Conservation (phyloP, 1,284 basidiomycete species). For the Cutaneotrichosporon cutaneum region DNA sequence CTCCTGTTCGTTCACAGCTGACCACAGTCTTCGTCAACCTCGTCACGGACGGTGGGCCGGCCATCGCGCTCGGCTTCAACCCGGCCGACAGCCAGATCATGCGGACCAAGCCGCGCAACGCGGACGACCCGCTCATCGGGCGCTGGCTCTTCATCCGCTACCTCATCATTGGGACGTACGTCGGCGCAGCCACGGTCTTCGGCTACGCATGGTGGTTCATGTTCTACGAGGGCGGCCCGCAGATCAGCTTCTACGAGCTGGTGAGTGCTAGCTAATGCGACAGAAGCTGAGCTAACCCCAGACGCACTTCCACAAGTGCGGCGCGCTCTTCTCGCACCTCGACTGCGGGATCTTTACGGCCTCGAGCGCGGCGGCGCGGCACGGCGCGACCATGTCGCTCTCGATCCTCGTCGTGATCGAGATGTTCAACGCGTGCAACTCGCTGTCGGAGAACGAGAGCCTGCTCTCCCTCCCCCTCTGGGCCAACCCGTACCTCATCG, state of each 20-base stretch:
- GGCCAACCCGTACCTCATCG: constrained; percentile 90
- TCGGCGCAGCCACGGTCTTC: constrained; percentile 90
- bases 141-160: constrained; percentile 96
- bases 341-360: constrained; percentile 83
- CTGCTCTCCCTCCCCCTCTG: constrained; percentile 83
- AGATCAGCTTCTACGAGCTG: constrained; percentile 88
- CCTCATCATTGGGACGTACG: constrained; percentile 87
- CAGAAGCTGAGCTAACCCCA: constrained; percentile 43
- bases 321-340: constrained; percentile 74
- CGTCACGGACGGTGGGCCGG: constrained; percentile 85
- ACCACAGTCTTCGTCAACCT: constrained; percentile 83
- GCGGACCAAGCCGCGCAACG: constrained; percentile 83
- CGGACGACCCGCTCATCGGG: constrained; percentile 84
- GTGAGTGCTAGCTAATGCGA: constrained; percentile 57
- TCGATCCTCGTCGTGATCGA: constrained; percentile 73
- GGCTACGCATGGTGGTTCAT: constrained; percentile 99
- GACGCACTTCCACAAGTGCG: constrained; percentile 94
- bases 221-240: constrained; percentile 82
- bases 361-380: constrained; percentile 72
- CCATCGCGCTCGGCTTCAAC: constrained; percentile 98
- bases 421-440: constrained; percentile 99
- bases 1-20: not conserved
- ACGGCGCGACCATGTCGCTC: constrained; percentile 92
- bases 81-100: constrained; percentile 95
- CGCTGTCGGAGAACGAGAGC: constrained; percentile 95